These are phyloP conservation scores for Fusarium redolens DNA, from an alignment of 2,329 filamentous ascomycete species.

Conservation along the genomic window DNA sequence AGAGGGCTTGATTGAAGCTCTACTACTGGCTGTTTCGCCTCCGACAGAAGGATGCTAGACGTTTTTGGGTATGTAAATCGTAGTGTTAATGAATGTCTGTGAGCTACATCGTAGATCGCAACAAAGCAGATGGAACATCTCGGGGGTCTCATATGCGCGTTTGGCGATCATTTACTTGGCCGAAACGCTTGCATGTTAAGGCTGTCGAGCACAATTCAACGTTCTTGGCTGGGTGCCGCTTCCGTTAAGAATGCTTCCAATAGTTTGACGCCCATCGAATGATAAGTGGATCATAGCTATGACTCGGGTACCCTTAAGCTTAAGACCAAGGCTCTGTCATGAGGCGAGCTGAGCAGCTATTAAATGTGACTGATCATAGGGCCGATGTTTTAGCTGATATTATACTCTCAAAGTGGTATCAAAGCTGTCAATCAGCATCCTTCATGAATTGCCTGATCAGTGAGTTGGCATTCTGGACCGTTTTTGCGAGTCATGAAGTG, in stretches of 20 bases:
- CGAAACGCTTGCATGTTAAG: not conserved
- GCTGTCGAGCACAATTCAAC: not conserved
- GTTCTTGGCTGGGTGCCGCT: not conserved
- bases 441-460: not conserved
- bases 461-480: not conserved
- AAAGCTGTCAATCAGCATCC: not conserved
- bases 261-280: not conserved
- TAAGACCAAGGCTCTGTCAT: not conserved
- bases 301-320: not conserved
- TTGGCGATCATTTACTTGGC: not conserved
- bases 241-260: not conserved
- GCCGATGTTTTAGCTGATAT: not conserved
- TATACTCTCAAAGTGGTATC: not conserved
- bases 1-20: not conserved
- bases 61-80: not conserved
- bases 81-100: not conserved
- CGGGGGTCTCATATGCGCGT: not conserved
- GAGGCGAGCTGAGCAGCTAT: not conserved
- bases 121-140: not conserved
- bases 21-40: not conserved
- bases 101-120: not conserved
- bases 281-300: not conserved
- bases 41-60: not conserved
- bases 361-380: not conserved
- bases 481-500: not conserved